Evolutionary conservation across 2,329 filamentous ascomycete genomes (phyloP).

Genomic region (Pseudocercospora fijiensis): DNA sequence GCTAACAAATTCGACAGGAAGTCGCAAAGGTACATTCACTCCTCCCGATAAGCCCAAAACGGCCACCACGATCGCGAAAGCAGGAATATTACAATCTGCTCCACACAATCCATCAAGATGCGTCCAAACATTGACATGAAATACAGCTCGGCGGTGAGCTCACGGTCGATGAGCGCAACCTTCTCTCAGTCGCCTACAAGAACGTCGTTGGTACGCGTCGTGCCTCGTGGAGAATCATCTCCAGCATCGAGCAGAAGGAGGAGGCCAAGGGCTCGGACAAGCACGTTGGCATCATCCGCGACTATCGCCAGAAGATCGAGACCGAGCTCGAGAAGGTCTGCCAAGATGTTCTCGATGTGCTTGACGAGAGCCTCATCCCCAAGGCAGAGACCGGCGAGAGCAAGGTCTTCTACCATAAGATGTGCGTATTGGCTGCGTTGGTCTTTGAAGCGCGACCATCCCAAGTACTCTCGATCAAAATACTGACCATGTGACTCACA

Average conservation of each 20-base stretch:
- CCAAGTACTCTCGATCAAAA: background rate
- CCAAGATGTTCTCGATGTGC: conserved; percentile 93
- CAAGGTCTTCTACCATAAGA: conserved; percentile 99
- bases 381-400: conserved; percentile 96
- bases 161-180: conserved; percentile 74
- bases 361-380: conserved; percentile 90
- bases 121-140: conserved; percentile 17
- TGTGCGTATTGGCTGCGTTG: conserved; percentile 61
- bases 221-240: conserved; percentile 99
- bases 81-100: background rate
- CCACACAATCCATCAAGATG: background rate
- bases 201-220: conserved; percentile 98
- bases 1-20: conserved; percentile 61
- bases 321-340: conserved; percentile 95
- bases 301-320: conserved; percentile 99
- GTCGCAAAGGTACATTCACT: conserved; percentile 74
- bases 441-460: background rate
- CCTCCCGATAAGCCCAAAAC: conserved; percentile 23
- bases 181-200: conserved; percentile 99
- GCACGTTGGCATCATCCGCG: conserved; percentile 89
- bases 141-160: conserved; percentile 64
- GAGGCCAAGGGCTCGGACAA: conserved; percentile 97
- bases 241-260: conserved; percentile 99
- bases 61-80: conserved; percentile 18
- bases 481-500: conserved; percentile 43